Evolutionary conservation across 768 basidiomycete genomes (phyloP), one percentile per base, ranked within the genome.

Genomic region (Mycena leptocephala): DNA sequence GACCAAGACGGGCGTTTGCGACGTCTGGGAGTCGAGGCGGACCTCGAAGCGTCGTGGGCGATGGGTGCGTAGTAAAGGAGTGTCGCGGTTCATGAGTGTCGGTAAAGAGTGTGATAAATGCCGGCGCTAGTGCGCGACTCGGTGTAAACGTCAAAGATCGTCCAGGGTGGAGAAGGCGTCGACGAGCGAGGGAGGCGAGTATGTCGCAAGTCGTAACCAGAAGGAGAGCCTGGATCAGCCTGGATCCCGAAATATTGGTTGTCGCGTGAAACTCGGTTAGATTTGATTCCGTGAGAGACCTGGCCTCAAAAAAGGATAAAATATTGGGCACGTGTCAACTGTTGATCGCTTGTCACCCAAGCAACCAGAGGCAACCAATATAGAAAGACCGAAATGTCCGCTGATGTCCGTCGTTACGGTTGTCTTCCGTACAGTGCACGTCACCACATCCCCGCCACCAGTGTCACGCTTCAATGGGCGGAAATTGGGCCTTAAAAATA

Each of bases 81-180:
- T 55, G 66, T 35, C 35, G 66, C 4, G 33, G 37, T 55, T 68
- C 66, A 68, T 53, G 65, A 66, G 26, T 33, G 65, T 55, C 13
- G 24, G 35, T 51, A 66, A 30, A 48, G 65, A 66, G 43, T 33
- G 64, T 66, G 28, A 4, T 32, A 14, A 28, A 28, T 30, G 56
- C 32, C 30, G 30, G 14, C 10, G 11, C 35, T 37, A 10, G 3
- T 35, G n/a, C n/a, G n/a, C n/a, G n/a, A n/a, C n/a, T n/a, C n/a
- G n/a, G 59, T 61, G 35, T 24, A 30, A 6, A 28, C 59, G 59
- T 61, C 33, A 32, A 10, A 61, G 35, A 14, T 37, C 35, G 59
- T 61, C 8, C n/a, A 26, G 33, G 37, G 28, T 8, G 16, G 59
- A 32, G 35, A 22, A n/a, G 26, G 48, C 22, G 24, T 24, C 24